Conservation (phyloP, 2,329 filamentous ascomycete species). For the Fusarium cicatricum region DNA sequence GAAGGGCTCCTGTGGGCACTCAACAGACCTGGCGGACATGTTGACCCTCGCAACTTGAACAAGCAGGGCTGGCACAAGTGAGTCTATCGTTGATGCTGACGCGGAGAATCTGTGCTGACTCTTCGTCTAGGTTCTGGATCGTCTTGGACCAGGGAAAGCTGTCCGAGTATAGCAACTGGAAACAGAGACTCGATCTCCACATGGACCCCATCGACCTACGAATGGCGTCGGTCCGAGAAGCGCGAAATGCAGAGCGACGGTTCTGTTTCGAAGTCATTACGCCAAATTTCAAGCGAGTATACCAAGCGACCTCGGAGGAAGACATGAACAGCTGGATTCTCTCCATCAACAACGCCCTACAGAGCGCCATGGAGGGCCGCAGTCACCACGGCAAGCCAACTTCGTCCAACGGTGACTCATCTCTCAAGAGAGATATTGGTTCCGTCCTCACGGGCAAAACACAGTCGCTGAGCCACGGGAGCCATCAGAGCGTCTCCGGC, state of each 20-base stretch:
- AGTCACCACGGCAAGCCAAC: slow-evolving; percentile 64
- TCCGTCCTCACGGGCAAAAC: slow-evolving; percentile 94
- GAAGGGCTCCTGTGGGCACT: slow-evolving; percentile 95
- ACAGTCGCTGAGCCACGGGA: slow-evolving; percentile 69
- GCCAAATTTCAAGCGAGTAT: slow-evolving; percentile 93
- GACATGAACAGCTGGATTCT: slow-evolving; percentile 98
- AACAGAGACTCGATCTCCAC: slow-evolving; percentile 93
- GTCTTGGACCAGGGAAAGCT: slow-evolving; percentile 96
- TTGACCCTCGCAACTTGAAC: slow-evolving; percentile 93
- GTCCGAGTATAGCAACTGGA: slow-evolving; percentile 99
- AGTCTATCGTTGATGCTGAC: slow-evolving; percentile 48
- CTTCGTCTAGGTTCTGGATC: slow-evolving; percentile 85
- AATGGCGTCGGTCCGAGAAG: slow-evolving; percentile 96
- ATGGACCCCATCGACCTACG: slow-evolving; percentile 98
- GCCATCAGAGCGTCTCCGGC: slow-evolving; percentile 57
- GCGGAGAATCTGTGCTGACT: slow-evolving; percentile 21
- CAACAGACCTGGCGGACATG: slow-evolving; percentile 90
- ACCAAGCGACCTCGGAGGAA: slow-evolving; percentile 96
- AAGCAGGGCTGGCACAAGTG: slow-evolving; percentile 99
- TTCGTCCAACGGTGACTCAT: slow-evolving; percentile 57
- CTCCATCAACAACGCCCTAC: slow-evolving; percentile 95
- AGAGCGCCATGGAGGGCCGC: slow-evolving; percentile 91
- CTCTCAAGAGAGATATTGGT: slow-evolving; percentile 84
- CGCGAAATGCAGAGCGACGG: slow-evolving; percentile 89
- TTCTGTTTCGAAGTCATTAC: slow-evolving; percentile 99